phyloP scores from a whole-genome alignment of 805 yeast species.

The Candida ponderosae region DNA sequence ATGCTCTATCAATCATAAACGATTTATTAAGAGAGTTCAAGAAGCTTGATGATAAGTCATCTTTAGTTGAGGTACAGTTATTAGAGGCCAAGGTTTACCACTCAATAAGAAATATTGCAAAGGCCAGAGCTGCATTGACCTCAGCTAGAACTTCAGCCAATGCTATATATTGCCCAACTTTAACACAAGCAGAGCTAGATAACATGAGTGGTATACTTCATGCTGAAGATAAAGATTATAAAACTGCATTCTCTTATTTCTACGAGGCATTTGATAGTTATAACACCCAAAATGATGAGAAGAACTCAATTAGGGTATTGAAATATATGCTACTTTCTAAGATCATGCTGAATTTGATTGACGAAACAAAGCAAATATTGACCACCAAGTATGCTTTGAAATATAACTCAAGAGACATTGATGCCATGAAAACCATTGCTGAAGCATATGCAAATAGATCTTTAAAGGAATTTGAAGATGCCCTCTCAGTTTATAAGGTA shows the following conservation, averaged over 20 bases:
- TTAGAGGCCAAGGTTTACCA: constrained; percentile 87
- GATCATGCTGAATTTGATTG: constrained; percentile 83
- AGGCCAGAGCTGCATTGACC: constrained; percentile 86
- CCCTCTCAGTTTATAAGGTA: constrained; percentile 57
- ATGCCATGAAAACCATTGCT: constrained; percentile 93
- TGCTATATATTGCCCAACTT: constrained; percentile 91
- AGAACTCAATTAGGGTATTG: constrained; percentile 66
- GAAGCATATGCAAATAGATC: constrained; percentile 86
- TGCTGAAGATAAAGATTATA: constrained; percentile 95
- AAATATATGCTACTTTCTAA: constrained; percentile 91
- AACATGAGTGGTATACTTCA: constrained; percentile 91
- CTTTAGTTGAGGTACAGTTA: constrained; percentile 90
- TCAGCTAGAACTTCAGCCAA: constrained; percentile 98
- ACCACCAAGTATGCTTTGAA: constrained; percentile 66
- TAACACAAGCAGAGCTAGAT: constrained; percentile 89
- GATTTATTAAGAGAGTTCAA: constrained; percentile 77
- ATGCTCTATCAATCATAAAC: constrained; percentile 65
- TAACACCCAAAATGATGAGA: constrained; percentile 48
- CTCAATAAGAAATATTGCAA: constrained; percentile 83
- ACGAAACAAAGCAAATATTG: constrained; percentile 76
- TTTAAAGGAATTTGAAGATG: constrained; percentile 82
- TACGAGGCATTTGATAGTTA: constrained; percentile 92
- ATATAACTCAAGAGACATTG: constrained; percentile 78
- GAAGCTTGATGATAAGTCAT: constrained; percentile 90
- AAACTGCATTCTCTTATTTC: constrained; percentile 92